Conservation (phyloP, 192 early-diverging fungal species). For the Umbelopsis sp. region DNA sequence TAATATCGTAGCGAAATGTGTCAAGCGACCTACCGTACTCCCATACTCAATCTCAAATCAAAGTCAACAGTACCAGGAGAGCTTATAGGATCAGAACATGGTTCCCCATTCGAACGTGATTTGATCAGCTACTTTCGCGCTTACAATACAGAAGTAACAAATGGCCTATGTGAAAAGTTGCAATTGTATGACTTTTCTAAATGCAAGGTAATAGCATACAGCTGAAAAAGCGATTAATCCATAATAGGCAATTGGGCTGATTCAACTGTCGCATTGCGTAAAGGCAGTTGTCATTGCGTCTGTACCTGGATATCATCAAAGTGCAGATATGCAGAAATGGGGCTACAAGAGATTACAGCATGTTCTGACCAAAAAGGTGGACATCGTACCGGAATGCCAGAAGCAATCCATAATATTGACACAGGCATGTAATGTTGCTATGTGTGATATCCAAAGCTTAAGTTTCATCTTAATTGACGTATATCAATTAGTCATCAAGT, state of each 20-base stretch:
- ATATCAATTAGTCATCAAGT: constrained; percentile 52
- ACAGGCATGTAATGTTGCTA: constrained; percentile 41
- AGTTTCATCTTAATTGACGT: neutral
- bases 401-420: constrained; percentile 40
- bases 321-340: constrained; percentile 47
- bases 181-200: constrained; percentile 53
- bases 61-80: neutral
- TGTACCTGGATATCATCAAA: constrained; percentile 58
- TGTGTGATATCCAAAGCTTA: neutral
- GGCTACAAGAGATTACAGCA: constrained; percentile 50
- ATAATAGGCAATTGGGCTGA: no score
- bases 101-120: constrained; percentile 55
- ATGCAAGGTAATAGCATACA: constrained; percentile 32
- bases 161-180: constrained; percentile 34
- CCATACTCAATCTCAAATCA: constrained; percentile 40
- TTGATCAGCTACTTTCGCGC: constrained; percentile 50
- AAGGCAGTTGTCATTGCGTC: constrained; percentile 55
- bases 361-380: constrained; percentile 41
- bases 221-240: no score
- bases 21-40: constrained; percentile 58
- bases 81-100: neutral
- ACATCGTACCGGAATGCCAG: constrained; percentile 25
- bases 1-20: constrained; percentile 48
- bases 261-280: neutral
- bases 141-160: constrained; percentile 40